phyloP scores from a whole-genome alignment of 352 stramenopile genomes.

The Phytophthora cactorum region DNA sequence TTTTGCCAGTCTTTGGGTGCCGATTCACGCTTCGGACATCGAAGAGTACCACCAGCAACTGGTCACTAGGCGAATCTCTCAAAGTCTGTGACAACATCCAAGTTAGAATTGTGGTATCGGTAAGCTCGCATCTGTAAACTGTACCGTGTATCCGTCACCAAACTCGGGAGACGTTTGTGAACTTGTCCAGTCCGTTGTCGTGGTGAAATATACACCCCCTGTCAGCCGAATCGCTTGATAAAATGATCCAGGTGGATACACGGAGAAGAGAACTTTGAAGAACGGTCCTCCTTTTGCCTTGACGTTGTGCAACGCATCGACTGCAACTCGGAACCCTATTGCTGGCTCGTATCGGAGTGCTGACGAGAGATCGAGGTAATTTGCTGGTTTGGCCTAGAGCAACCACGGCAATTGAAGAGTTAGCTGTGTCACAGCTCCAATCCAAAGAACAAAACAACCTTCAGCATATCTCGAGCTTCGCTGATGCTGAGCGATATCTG shows the following conservation, averaged over 20 bases:
- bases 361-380: constrained; percentile 51
- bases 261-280: constrained; percentile 65
- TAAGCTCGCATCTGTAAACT: neutral
- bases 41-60: constrained; percentile 51
- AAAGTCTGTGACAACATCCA: constrained; percentile 46
- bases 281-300: constrained; percentile 53
- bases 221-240: constrained; percentile 67
- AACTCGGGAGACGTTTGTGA: constrained; percentile 63
- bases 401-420: constrained; percentile 1
- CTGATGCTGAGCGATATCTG: constrained; percentile 16
- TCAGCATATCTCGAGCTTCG: constrained; percentile 34
- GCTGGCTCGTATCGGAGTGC: constrained; percentile 58
- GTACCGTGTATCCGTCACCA: constrained; percentile 61
- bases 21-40: constrained; percentile 59
- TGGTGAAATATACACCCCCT: constrained; percentile 63
- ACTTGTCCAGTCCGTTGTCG: constrained; percentile 67
- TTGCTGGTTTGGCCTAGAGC: constrained; percentile 46
- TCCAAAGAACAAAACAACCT: constrained; percentile 20
- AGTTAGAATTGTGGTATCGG: neutral
- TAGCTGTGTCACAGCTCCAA: neutral
- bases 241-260: constrained; percentile 61
- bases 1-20: constrained; percentile 51
- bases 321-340: constrained; percentile 70
- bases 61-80: constrained; percentile 38
- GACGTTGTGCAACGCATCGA: constrained; percentile 75